A percentile compares a stretch with the other conserved stretches of the same genome.
These are phyloP conservation scores for Sherardia arvensis DNA, from an alignment of 257 asterid genomes.

Conservation along the genomic window DNA sequence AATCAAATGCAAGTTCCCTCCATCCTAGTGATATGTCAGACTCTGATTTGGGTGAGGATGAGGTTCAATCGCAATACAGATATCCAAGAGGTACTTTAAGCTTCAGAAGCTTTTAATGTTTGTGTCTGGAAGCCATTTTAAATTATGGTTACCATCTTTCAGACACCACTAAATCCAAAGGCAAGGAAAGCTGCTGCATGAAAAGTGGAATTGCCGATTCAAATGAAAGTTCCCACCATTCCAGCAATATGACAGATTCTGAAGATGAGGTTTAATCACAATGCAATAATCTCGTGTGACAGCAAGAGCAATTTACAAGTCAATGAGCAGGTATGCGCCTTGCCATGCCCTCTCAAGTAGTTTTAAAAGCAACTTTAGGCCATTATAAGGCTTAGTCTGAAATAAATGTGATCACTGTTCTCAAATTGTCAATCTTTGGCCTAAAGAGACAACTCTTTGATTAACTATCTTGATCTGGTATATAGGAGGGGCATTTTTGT, in stretches of 20 bases:
- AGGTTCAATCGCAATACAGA: slow-evolving; percentile 49
- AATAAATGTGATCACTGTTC: background rate
- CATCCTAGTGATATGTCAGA: slow-evolving; percentile 54
- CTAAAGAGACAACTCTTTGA: background rate
- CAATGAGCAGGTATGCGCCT: slow-evolving; percentile 37
- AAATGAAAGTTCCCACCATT: slow-evolving; percentile 31
- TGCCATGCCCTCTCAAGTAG: background rate
- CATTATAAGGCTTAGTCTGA: background rate
- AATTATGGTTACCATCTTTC: slow-evolving; percentile 18
- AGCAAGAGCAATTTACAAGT: slow-evolving; percentile 36
- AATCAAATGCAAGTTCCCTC: slow-evolving; percentile 30
- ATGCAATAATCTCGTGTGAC: slow-evolving; percentile 23
- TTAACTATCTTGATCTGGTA: background rate
- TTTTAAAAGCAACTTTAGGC: background rate
- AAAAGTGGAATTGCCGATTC: slow-evolving; percentile 19
- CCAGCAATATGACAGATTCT: slow-evolving; percentile 47
- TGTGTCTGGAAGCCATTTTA: background rate
- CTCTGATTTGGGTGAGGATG: slow-evolving; percentile 40
- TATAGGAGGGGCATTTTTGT: background rate
- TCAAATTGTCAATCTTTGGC: background rate
- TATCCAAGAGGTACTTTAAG: slow-evolving; percentile 25
- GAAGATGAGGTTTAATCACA: slow-evolving; percentile 66
- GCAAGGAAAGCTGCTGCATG: slow-evolving; percentile 23
- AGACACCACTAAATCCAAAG: slow-evolving; percentile 49
- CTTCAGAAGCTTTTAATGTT: slow-evolving; percentile 2